A percentile compares a stretch with the other conserved stretches of the same genome.
phyloP scores from a whole-genome alignment of 164 flowering plant species.

The Magnolia officinalis region DNA sequence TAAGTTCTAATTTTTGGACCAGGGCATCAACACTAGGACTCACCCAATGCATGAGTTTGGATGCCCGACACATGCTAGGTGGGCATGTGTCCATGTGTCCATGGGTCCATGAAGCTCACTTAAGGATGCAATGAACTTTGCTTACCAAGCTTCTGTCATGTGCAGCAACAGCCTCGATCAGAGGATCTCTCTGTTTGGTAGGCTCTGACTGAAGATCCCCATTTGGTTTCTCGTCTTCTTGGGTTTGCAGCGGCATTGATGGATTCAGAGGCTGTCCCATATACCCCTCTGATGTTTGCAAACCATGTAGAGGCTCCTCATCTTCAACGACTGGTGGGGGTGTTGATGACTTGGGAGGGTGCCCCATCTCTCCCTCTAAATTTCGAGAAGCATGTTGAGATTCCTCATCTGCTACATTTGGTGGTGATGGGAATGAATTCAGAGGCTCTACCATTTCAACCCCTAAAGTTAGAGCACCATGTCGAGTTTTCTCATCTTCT shows the following conservation, averaged over 20 bases:
- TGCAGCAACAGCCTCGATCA: slow-evolving; percentile 81
- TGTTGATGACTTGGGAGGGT: slow-evolving; percentile 10
- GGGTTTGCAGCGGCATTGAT: slow-evolving; percentile 3
- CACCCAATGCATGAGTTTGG: neutral
- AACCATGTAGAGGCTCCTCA: slow-evolving; percentile 14
- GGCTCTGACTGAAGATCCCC: slow-evolving; percentile 16
- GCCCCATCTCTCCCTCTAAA: slow-evolving; percentile 7
- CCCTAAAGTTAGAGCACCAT: slow-evolving; percentile 10
- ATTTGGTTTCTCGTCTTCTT: slow-evolving; percentile 22
- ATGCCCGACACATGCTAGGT: neutral
- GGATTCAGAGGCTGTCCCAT: slow-evolving; percentile 10
- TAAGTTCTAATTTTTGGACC: neutral
- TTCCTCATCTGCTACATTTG: slow-evolving; percentile 10
- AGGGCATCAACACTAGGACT: neutral
- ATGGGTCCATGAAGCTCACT: neutral
- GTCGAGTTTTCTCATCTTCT: slow-evolving; percentile 34
- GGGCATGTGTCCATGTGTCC: neutral
- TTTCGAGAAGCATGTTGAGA: slow-evolving; percentile 22
- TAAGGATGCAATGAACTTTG: neutral
- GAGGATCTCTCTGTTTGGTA: slow-evolving; percentile 50
- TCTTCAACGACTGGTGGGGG: slow-evolving; percentile 21
- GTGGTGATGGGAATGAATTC: slow-evolving; percentile 7
- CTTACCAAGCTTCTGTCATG: slow-evolving; percentile 83
- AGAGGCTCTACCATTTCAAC: slow-evolving; percentile 10
- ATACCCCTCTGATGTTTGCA: slow-evolving; percentile 19